phyloP scores from a whole-genome alignment of 2,329 filamentous ascomycete species.

The Bipolaris bicolor region DNA sequence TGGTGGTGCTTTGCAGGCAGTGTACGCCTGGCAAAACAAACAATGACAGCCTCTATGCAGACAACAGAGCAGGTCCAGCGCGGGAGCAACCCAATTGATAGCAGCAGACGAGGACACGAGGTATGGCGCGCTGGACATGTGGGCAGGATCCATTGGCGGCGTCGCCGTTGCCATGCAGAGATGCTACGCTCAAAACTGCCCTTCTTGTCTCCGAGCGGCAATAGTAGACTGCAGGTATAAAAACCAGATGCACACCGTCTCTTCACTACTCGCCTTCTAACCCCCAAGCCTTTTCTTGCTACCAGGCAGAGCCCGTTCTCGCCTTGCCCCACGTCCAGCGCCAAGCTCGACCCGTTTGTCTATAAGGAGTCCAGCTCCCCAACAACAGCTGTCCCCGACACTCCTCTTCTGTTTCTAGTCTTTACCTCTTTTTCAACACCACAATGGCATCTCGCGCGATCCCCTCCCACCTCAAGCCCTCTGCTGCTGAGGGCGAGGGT shows the following conservation, averaged over 20 bases:
- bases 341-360: slow-evolving; percentile 21
- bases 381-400: slow-evolving; percentile 19
- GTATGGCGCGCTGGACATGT: not conserved
- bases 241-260: slow-evolving; percentile 21
- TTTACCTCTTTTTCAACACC: slow-evolving; percentile 15
- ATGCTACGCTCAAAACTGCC: slow-evolving; percentile 22
- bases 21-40: slow-evolving; percentile 1
- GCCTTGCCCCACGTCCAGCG: slow-evolving; percentile 33
- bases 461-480: slow-evolving; percentile 81
- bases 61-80: not conserved
- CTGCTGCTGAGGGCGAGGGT: slow-evolving; percentile 46
- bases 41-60: not conserved
- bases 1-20: not conserved
- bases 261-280: slow-evolving; percentile 14
- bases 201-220: slow-evolving; percentile 20
- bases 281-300: slow-evolving; percentile 12
- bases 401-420: slow-evolving; percentile 13
- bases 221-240: slow-evolving; percentile 18
- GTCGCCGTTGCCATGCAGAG: slow-evolving; percentile 23
- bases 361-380: slow-evolving; percentile 34
- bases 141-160: slow-evolving; percentile 17
- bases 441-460: slow-evolving; percentile 76
- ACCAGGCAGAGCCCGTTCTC: slow-evolving; percentile 31
- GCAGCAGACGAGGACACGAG: not conserved
- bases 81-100: not conserved